phyloP scores from a whole-genome alignment of 345 rosid species.

The Eucalyptus cloeziana region DNA sequence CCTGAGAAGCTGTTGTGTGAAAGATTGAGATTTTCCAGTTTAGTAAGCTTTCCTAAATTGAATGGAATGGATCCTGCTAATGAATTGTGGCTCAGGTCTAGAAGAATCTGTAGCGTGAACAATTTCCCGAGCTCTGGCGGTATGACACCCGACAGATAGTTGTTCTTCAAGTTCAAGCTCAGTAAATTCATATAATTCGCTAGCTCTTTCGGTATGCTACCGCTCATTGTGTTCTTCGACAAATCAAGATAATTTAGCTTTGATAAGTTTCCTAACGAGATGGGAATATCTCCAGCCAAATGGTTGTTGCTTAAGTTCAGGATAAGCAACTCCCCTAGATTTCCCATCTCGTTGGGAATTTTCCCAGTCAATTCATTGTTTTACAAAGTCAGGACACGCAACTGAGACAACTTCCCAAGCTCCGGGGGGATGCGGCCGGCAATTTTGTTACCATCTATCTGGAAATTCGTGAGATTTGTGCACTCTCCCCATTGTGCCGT shows the following conservation, averaged over 20 bases:
- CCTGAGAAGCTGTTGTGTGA: conserved; percentile 44
- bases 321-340: conserved; percentile 12
- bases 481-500: conserved; percentile 53
- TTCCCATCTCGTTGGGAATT: conserved; percentile 40
- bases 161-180: conserved; percentile 44
- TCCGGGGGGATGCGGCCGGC: conserved; percentile 38
- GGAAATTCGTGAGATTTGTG: conserved; percentile 27
- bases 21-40: conserved; percentile 37
- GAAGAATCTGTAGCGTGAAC: conserved; percentile 9
- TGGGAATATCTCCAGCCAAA: conserved; percentile 32
- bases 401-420: conserved; percentile 26
- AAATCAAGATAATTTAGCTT: conserved; percentile 28
- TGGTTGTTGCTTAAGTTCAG: conserved; percentile 40
- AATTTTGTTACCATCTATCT: conserved; percentile 36
- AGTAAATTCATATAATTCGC: conserved; percentile 16
- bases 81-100: conserved; percentile 60
- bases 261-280: conserved; percentile 11
- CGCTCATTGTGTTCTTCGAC: conserved; percentile 24
- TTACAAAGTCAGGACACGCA: conserved; percentile 27
- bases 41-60: conserved; percentile 19
- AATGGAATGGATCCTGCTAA: conserved; percentile 38
- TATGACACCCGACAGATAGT: conserved; percentile 33
- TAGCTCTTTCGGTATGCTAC: conserved; percentile 24
- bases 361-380: conserved; percentile 32
- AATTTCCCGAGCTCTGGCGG: conserved; percentile 35